Conservation (phyloP, 139 green algal species). For the Chlorella sp. region DNA sequence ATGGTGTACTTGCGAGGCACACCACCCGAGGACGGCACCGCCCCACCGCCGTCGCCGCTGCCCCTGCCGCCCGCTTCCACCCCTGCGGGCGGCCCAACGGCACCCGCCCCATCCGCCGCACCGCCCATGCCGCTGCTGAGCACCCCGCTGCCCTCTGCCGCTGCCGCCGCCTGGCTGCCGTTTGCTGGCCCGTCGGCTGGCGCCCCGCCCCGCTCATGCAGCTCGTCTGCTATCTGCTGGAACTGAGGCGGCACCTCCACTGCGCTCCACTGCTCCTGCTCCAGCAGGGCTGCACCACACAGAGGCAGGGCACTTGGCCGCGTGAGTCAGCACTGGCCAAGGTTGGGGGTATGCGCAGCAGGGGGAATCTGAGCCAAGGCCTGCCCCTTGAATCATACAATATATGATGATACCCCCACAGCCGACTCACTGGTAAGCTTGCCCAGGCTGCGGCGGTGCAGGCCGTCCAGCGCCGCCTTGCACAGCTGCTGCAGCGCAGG, state of each 20-base stretch:
- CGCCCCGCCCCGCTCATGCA: slow-evolving; percentile 39
- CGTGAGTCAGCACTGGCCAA: too few species aligned
- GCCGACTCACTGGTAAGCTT: slow-evolving; percentile 51
- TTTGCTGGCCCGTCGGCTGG: background rate
- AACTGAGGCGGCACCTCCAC: slow-evolving; percentile 62
- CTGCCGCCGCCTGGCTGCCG: background rate
- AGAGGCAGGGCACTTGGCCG: too few species aligned
- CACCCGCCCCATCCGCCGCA: background rate
- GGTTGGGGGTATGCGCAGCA: too few species aligned
- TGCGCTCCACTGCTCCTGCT: slow-evolving; percentile 74
- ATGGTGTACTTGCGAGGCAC: slow-evolving; percentile 39
- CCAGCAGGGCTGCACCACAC: slow-evolving; percentile 45
- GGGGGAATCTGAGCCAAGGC: too few species aligned
- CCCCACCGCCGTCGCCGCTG: background rate
- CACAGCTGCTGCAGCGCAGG: slow-evolving; percentile 76
- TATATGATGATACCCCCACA: too few species aligned
- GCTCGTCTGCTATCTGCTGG: slow-evolving; percentile 57
- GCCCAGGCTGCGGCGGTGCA: slow-evolving; percentile 52
- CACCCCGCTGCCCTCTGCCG: background rate
- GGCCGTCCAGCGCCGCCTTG: slow-evolving; percentile 68
- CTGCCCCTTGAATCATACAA: too few species aligned
- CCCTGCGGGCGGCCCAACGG: background rate
- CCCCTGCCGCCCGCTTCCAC: background rate
- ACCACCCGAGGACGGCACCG: background rate
- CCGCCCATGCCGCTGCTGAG: background rate